Evolutionary conservation across 1,284 basidiomycete genomes (phyloP), one percentile per base, ranked within the genome.

Genomic region (Sphaerobolus stellatus): DNA sequence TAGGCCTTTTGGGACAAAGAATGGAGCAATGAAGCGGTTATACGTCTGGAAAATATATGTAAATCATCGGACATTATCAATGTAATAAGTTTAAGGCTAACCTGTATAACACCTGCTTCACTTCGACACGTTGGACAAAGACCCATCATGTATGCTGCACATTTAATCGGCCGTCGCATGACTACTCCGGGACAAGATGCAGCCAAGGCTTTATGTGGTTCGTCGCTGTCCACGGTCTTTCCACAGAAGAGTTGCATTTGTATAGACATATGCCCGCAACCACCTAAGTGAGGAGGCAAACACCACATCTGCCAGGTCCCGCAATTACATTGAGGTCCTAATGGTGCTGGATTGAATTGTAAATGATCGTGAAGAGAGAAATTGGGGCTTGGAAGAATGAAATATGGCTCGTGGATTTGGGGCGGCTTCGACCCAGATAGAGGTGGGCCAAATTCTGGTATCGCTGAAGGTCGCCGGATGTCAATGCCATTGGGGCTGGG

Each of bases 281-380:
- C 50, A 27, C 50, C 51, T 16, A 47, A 31, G 34, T 53, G 44
- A 16, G 43, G 51, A 5, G 51, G 43, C 11, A 47, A 44, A 34
- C 43, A 53, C 20, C 27, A 53, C 43, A 53, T 53, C 18, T 45
- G 20, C 51, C 51, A 53, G 6, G 44, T 46, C 22, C 51, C 51
- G 13, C 43, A 53, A 29, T 47, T 31, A 24, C 51, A 47, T 27
- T 47, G 41, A 11, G 30, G 33, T 22, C 45, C 43, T 27, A 14
- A 29, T 5, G 52, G 52, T 7, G n/a, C 18, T 3, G 52, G 52
- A 22, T 53, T 51, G 36, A 51, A 51, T 30, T 18, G 18, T 27
- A 51, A 28, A 22, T 51, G 50, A 30, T 43, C n/a, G 29, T 43
- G 38, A 16, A 51, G 38, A 2, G 50, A 51, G 50, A 51, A 51